Conservation (phyloP, 2,329 filamentous ascomycete genomes). For the Aspergillus alliaceus region DNA sequence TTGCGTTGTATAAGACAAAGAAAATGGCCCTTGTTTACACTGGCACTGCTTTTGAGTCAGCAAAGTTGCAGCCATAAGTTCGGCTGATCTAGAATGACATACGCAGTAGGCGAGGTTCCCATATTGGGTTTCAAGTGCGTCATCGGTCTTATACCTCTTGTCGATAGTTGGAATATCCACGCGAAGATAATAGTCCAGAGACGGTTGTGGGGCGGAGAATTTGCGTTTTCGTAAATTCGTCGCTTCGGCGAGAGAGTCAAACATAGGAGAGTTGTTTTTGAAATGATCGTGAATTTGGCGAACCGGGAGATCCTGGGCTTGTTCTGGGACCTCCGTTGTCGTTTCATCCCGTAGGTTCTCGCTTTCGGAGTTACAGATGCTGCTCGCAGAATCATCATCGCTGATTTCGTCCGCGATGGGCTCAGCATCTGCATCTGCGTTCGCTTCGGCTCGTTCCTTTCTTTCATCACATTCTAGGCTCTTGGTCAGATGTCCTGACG, state of each 20-base stretch:
- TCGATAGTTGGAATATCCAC: slow-evolving; percentile 1
- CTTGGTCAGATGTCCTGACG: slow-evolving; percentile 25
- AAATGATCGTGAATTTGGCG: neutral
- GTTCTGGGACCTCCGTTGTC: slow-evolving; percentile 1
- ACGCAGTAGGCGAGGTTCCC: slow-evolving; percentile 1
- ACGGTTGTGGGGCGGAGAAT: neutral
- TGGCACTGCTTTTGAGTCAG: slow-evolving; percentile 8
- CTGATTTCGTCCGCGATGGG: slow-evolving; percentile 7
- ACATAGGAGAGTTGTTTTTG: neutral
- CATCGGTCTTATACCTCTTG: slow-evolving; percentile 9
- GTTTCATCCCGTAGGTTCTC: slow-evolving; percentile 10
- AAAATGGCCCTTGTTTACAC: slow-evolving; percentile 8
- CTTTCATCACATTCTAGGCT: slow-evolving; percentile 11
- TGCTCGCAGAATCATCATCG: slow-evolving; percentile 14
- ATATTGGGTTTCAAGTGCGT: neutral
- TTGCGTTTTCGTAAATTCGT: slow-evolving; percentile 16
- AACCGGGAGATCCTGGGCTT: neutral
- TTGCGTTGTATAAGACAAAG: neutral
- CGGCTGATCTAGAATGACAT: neutral
- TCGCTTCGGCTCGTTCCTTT: neutral
- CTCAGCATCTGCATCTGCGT: slow-evolving; percentile 2
- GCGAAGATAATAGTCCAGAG: neutral
- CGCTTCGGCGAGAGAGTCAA: neutral
- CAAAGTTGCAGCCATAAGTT: neutral
- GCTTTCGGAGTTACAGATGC: slow-evolving; percentile 6